Evolutionary conservation across 2,329 filamentous ascomycete species (phyloP).

Genomic region (Fusarium staphyleae): DNA sequence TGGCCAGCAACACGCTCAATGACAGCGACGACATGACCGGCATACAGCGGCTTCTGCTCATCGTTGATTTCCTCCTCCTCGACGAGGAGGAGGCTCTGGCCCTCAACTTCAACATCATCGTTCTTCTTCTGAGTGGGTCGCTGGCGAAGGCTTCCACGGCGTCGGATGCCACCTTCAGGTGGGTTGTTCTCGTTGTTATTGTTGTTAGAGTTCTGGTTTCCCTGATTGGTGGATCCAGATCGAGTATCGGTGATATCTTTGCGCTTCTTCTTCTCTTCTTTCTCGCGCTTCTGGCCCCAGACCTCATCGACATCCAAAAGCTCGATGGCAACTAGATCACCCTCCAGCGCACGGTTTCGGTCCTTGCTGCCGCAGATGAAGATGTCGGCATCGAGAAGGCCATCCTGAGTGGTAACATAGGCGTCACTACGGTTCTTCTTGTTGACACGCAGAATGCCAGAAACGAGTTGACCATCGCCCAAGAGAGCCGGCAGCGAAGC

Average conservation of each 20-base stretch:
- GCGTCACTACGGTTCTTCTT: conserved; percentile 99
- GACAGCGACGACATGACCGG: conserved; percentile 95
- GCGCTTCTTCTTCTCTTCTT: conserved; percentile 99
- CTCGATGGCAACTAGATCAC: conserved; percentile 94
- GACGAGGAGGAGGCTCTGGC: conserved; percentile 93
- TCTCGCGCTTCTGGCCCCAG: conserved; percentile 98
- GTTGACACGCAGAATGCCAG: conserved; percentile 96
- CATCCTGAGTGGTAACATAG: conserved; percentile 92
- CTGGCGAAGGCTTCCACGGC: conserved; percentile 93
- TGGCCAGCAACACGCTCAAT: conserved; percentile 96
- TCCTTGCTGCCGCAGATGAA: conserved; percentile 99
- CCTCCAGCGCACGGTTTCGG: conserved; percentile 94
- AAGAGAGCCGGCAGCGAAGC: conserved; percentile 90
- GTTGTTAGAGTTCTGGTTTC: conserved; percentile 67
- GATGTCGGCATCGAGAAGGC: conserved; percentile 90
- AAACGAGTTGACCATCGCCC: conserved; percentile 90
- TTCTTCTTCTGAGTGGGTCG: conserved; percentile 99
- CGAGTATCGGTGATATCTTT: conserved; percentile 97
- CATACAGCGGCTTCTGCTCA: conserved; percentile 96
- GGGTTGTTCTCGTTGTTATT: conserved; percentile 66
- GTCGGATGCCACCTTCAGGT: conserved; percentile 84
- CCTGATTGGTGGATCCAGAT: conserved; percentile 75
- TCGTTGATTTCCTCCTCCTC: conserved; percentile 99
- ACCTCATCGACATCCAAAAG: conserved; percentile 98
- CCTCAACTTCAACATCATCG: conserved; percentile 97